Conservation (phyloP, 495 filamentous ascomycete genomes). For the Hyphodiscus hymeniophilus region DNA sequence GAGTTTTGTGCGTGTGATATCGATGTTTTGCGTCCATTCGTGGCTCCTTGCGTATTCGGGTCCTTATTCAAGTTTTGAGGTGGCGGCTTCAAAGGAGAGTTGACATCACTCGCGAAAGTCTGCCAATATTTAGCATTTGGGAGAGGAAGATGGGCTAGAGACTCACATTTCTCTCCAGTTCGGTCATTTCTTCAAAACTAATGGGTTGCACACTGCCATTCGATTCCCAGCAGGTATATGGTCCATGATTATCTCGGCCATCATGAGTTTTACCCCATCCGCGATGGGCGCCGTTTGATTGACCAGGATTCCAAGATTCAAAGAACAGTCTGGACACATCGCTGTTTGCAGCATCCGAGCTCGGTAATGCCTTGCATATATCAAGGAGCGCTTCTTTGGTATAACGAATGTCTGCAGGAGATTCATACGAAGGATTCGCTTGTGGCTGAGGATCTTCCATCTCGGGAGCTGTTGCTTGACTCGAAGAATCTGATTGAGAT, state of each 20-base stretch:
- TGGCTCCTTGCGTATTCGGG: slow-evolving; percentile 39
- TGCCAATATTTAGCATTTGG: slow-evolving; percentile 26
- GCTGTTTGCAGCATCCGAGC: slow-evolving; percentile 48
- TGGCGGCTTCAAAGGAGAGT: slow-evolving; percentile 84
- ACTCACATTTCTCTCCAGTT: slow-evolving; percentile 76
- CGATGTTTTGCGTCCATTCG: slow-evolving; percentile 66
- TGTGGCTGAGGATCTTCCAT: slow-evolving; percentile 32
- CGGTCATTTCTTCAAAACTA: slow-evolving; percentile 64
- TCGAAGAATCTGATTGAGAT: slow-evolving; percentile 28
- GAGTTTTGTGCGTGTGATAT: slow-evolving; percentile 51
- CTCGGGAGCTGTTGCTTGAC: slow-evolving; percentile 6
- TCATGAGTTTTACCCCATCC: slow-evolving; percentile 69
- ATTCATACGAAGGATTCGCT: slow-evolving; percentile 26
- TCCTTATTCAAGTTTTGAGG: slow-evolving; percentile 66
- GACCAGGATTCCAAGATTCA: slow-evolving; percentile 67
- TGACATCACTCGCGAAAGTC: slow-evolving; percentile 79
- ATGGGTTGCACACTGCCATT: slow-evolving; percentile 66
- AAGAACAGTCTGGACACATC: slow-evolving; percentile 59
- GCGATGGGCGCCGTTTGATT: slow-evolving; percentile 50
- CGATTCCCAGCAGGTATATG: slow-evolving; percentile 84
- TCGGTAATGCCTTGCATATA: slow-evolving; percentile 56
- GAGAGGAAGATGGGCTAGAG: slow-evolving; percentile 12
- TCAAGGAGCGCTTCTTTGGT: slow-evolving; percentile 76
- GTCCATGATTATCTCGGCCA: slow-evolving; percentile 46
- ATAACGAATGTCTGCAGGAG: slow-evolving; percentile 56